Base-by-base conservation (phyloP, 2,329 filamentous ascomycete genomes). In the Pseudogymnoascus sp. region DNA sequence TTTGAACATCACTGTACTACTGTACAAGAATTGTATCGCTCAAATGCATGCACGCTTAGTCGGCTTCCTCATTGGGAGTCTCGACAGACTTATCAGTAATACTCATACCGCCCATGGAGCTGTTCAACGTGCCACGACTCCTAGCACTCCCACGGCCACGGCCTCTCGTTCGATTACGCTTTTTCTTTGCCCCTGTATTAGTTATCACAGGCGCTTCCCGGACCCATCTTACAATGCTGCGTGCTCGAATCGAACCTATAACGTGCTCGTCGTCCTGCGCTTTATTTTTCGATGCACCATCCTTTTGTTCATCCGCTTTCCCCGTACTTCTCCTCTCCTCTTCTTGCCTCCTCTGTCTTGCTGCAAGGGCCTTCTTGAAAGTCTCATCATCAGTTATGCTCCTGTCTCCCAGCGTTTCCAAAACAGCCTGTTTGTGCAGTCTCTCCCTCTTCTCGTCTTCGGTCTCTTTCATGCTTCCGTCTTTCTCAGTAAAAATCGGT, bases 221-320 rank as follows among this genome's bases (percentile, higher is more conserved):
- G 22, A 93, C 82, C 90, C 90, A 94, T 42, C 83, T 76, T 0
- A 85, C 82, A 63, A 93, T 84, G 16, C 83, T 82, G 58, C 84
- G 80, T 0, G 89, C 89, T 22, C 90, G 81, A 66, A 89, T 86
- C 1, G 88, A 90, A 16, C 82, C 79, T 66, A 90, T 85, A 2
- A 84, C 84, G 71, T 89, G 89, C 66, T 91, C 87, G 68, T 84
- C 84, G 42, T 16, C 42, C 23, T 28, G 23, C 1, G 23, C 12
- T 16, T 49, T 28, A 49, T 4, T n/a, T 49, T 49, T 28, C 14
- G 42, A 49, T 49, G 42, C 14, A 0, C 81, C 83, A 64, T 87
- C 84, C 60, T 88, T 86, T 62, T 84, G 80, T 4, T 83, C 81
- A 70, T 65, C 62, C 67, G 67, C 62, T 63, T 70, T 63, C 60